Evolutionary conservation across 352 stramenopile genomes (phyloP).

Genomic region (Pythium monospermum): DNA sequence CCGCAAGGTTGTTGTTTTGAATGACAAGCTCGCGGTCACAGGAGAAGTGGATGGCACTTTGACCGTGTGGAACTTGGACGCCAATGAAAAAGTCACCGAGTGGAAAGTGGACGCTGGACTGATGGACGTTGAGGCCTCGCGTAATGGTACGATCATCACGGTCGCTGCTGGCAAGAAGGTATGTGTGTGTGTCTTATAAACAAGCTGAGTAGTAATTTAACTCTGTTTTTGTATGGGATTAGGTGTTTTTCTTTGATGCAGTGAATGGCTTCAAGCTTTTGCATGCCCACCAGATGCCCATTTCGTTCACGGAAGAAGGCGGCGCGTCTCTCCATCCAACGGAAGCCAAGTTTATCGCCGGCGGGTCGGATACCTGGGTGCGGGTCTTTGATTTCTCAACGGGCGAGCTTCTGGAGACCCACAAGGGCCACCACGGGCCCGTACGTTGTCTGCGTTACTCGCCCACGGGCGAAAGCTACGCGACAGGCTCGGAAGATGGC

Average conservation of each 20-base stretch:
- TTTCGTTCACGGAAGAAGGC: constrained; percentile 91
- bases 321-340: constrained; percentile 84
- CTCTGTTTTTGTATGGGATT: too few relatives aligned
- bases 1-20: constrained; percentile 72
- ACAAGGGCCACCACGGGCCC: constrained; percentile 97
- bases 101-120: constrained; percentile 69
- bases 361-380: constrained; percentile 95
- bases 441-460: constrained; percentile 96
- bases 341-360: constrained; percentile 86
- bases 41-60: constrained; percentile 74
- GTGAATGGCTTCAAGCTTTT: constrained; percentile 52
- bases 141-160: constrained; percentile 73
- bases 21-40: constrained; percentile 43
- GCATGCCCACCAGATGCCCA: constrained; percentile 72
- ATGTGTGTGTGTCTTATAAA: too few relatives aligned
- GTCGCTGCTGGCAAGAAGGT: constrained; percentile 90
- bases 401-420: constrained; percentile 91
- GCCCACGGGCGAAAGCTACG: constrained; percentile 91
- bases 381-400: constrained; percentile 93
- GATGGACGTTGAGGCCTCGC: constrained; percentile 82
- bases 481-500: constrained; percentile 96
- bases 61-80: constrained; percentile 63
- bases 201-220: too few relatives aligned
- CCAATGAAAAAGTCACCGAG: constrained; percentile 31
- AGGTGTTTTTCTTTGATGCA: constrained; percentile 94